A percentile compares a stretch with the other conserved stretches of the same genome.
Evolutionary conservation across 371 early-diverging fungal genomes (phyloP).

Genomic region (Syncephalis plumigaleata): DNA sequence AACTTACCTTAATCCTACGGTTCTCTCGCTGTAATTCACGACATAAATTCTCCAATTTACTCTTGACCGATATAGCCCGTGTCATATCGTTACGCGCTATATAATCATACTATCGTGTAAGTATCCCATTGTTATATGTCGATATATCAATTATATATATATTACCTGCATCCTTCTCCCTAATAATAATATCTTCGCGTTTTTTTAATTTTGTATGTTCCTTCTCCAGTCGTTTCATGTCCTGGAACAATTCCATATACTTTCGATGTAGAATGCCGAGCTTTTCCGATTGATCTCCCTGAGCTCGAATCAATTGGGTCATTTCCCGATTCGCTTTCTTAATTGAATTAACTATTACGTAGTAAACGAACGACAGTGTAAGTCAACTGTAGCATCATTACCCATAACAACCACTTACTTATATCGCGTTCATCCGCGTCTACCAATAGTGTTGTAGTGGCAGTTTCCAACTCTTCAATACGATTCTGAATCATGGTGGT

Average conservation of each 20-base stretch:
- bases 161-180: slow-evolving; percentile 6
- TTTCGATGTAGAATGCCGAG: slow-evolving; percentile 4
- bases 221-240: slow-evolving; percentile 8
- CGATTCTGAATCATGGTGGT: slow-evolving; percentile 7
- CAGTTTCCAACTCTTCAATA: slow-evolving; percentile 6
- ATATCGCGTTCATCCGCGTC: slow-evolving; percentile 5
- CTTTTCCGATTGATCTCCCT: slow-evolving; percentile 6
- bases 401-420: not conserved
- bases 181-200: slow-evolving; percentile 5
- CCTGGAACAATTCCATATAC: slow-evolving; percentile 7
- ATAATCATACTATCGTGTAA: too few relatives aligned
- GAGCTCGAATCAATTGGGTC: slow-evolving; percentile 4
- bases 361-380: too few relatives aligned
- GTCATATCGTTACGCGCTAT: slow-evolving; percentile 13
- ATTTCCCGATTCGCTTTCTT: slow-evolving; percentile 7
- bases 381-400: too few relatives aligned
- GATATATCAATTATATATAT: not conserved
- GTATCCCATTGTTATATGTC: too few relatives aligned
- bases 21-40: slow-evolving; percentile 28
- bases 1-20: slow-evolving; percentile 19
- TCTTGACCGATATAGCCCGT: slow-evolving; percentile 15
- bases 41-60: slow-evolving; percentile 24
- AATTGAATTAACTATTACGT: slow-evolving; percentile 4
- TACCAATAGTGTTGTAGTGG: slow-evolving; percentile 2
- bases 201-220: slow-evolving; percentile 6